Evolutionary conservation across 495 filamentous ascomycete genomes (phyloP).

Genomic region (Astrothelium macrocarpum): DNA sequence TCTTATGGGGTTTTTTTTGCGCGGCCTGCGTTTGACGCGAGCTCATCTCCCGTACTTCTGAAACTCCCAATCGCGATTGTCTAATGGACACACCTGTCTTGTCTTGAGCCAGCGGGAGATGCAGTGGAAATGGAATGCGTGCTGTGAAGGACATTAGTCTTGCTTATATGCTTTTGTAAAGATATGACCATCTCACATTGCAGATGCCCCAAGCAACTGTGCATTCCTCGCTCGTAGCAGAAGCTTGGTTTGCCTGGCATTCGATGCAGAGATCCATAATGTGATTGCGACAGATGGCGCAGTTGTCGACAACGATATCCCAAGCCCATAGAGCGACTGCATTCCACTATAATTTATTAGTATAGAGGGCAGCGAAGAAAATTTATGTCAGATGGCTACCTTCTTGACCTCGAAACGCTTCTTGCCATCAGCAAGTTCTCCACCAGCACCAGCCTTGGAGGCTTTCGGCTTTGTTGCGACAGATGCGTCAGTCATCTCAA

Average conservation of each 20-base stretch:
- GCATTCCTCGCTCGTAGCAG: slow-evolving; percentile 93
- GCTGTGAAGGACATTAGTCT: slow-evolving; percentile 41
- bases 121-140: slow-evolving; percentile 99
- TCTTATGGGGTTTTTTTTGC: neutral
- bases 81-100: slow-evolving; percentile 94
- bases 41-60: slow-evolving; percentile 87
- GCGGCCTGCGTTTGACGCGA: neutral
- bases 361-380: neutral
- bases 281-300: slow-evolving; percentile 97
- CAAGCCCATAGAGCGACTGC: slow-evolving; percentile 98
- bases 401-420: slow-evolving; percentile 98
- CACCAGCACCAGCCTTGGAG: slow-evolving; percentile 42
- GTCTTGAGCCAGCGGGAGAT: slow-evolving; percentile 99
- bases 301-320: slow-evolving; percentile 99
- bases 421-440: slow-evolving; percentile 59
- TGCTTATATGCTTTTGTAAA: neutral
- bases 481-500: slow-evolving; percentile 91
- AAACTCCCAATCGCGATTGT: slow-evolving; percentile 99
- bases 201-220: slow-evolving; percentile 99
- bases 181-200: slow-evolving; percentile 50
- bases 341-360: slow-evolving; percentile 65
- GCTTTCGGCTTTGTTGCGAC: slow-evolving; percentile 38
- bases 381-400: slow-evolving; percentile 40
- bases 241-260: slow-evolving; percentile 98
- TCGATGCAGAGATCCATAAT: slow-evolving; percentile 99